phyloP scores from a whole-genome alignment of 202 grass and related monocot genomes.

The Setaria italica region DNA sequence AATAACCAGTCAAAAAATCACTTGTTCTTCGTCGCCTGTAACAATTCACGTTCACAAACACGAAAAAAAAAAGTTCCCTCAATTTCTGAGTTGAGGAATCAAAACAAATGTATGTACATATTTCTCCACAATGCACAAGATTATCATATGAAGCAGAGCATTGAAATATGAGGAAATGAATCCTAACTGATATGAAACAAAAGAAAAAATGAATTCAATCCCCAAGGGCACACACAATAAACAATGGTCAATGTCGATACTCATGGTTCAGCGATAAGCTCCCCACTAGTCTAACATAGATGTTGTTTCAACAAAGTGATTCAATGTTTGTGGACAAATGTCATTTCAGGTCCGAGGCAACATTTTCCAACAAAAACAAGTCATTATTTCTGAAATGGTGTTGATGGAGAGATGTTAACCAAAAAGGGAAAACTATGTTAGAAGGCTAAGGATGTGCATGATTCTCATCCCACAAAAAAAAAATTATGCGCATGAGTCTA shows the following conservation, averaged over 20 bases:
- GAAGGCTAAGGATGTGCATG: background rate
- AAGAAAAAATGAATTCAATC: background rate
- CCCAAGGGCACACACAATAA: background rate
- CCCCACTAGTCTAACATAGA: background rate
- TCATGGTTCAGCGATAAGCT: background rate
- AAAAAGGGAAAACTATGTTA: background rate
- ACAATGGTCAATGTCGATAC: background rate
- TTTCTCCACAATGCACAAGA: background rate
- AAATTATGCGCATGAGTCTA: background rate
- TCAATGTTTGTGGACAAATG: background rate
- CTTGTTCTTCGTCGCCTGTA: background rate
- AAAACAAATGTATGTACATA: background rate
- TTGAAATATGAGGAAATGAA: background rate
- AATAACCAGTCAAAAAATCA: background rate
- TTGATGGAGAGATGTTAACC: too few species aligned
- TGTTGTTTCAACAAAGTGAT: background rate
- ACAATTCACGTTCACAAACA: background rate
- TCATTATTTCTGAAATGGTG: too few species aligned
- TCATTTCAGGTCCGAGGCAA: too few species aligned
- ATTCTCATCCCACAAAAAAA: background rate
- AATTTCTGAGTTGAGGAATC: background rate
- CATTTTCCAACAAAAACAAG: too few species aligned
- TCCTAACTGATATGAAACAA: too few species aligned
- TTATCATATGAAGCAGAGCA: background rate
- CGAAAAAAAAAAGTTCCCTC: background rate